Evolutionary conservation across 2,329 filamentous ascomycete species (phyloP), one percentile per base, ranked within the genome.

Genomic region (Beauveria rudraprayagi): DNA sequence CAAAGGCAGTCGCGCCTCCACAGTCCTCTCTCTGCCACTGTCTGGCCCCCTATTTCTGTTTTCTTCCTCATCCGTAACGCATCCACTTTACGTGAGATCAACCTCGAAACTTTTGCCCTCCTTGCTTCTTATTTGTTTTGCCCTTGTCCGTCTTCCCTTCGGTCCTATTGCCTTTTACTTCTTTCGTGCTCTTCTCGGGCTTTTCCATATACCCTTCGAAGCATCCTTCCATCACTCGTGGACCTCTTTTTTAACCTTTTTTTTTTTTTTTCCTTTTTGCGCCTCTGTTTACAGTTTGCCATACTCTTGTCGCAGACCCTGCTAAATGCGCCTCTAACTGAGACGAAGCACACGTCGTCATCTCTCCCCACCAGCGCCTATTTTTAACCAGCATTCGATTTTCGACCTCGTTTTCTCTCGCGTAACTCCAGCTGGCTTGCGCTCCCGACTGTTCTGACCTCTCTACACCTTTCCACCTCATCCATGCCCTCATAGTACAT

Each of bases 341-440:
- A 54, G 50, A 54, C 57, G 40, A 52, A 41, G 50, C 57, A 47
- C 17, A 60, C 57, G 50, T 63, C 51, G 62, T 64, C 54, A 53
- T 65, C 51, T 52, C 50, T 48, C 59, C 63, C 57, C 60, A 66
- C 61, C 56, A 40, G 34, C 30, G 17, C 48, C 44, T 41, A 44
- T 56, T 52, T 59, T 30, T 46, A 34, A 34, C 9, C 41, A 16
- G 50, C 43, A 41, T 37, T 52, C 40, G 28, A 22, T 26, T 17
- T 24, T 56, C 63, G 37, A 56, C 26, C 47, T 46, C 47, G n/a
- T 44, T 44, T 16, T 22, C n/a, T 19, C 56, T 22, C 37, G 19
- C 34, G 22, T 40, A n/a, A 11, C 16, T 43, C 10, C 46, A 2
- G 9, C 8, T 10, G 47, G 34, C 16, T 58, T 40, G 34, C 37